These are phyloP conservation scores for Acacia melanoxylon DNA, from an alignment of 306 rosid species.

Conservation along the genomic window DNA sequence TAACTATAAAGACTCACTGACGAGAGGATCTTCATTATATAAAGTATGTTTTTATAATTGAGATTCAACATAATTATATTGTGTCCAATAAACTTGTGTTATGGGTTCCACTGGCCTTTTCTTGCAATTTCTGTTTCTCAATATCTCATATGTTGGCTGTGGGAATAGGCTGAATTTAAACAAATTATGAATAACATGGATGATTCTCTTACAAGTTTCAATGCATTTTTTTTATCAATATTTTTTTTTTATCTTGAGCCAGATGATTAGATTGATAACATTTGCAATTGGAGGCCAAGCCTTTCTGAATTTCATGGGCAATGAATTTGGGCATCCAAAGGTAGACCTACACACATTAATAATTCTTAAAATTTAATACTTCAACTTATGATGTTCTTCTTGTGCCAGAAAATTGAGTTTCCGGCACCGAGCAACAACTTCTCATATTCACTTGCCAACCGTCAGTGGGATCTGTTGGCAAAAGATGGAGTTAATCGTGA, in stretches of 20 bases:
- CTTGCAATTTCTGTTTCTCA: background rate
- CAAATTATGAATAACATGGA: background rate
- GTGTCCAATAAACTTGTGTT: background rate
- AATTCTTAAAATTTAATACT: slow-evolving; percentile 17
- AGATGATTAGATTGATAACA: slow-evolving; percentile 89
- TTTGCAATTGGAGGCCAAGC: slow-evolving; percentile 78
- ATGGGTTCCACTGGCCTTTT: background rate
- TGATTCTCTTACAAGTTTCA: slow-evolving; percentile 21
- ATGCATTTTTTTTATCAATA: slow-evolving; percentile 4
- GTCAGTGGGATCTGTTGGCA: slow-evolving; percentile 80
- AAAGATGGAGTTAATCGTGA: slow-evolving; percentile 56
- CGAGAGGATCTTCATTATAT: slow-evolving; percentile 85
- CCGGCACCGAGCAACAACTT: slow-evolving; percentile 75
- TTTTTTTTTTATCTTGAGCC: slow-evolving; percentile 32
- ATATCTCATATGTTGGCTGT: slow-evolving; percentile 5
- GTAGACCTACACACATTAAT: slow-evolving; percentile 39
- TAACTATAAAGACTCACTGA: slow-evolving; percentile 51
- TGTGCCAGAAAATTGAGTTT: slow-evolving; percentile 81
- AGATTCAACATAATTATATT: background rate
- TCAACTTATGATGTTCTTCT: slow-evolving; percentile 35
- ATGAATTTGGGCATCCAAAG: slow-evolving; percentile 97
- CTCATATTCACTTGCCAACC: slow-evolving; percentile 82
- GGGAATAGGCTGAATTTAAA: background rate
- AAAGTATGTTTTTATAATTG: slow-evolving; percentile 60
- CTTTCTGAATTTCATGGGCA: slow-evolving; percentile 96